Conservation (phyloP, 257 asterid species). For the Scutellaria minor region DNA sequence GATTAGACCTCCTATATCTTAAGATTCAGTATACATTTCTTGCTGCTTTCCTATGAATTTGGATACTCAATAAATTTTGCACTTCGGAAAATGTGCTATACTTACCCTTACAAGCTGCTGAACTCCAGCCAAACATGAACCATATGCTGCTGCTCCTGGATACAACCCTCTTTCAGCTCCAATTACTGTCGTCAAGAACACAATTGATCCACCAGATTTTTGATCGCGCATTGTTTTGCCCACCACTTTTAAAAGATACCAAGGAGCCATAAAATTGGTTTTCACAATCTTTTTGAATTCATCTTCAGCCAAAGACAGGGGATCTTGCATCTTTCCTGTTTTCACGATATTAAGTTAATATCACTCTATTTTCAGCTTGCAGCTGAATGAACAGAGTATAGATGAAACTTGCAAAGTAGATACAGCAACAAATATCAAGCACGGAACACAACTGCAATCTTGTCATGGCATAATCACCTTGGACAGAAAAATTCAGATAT, state of each 20-base stretch:
- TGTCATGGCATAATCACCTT: too few relatives aligned
- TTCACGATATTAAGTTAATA: conserved; percentile 27
- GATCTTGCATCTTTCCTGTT: conserved; percentile 90
- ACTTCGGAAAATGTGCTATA: conserved; percentile 2
- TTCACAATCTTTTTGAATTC: conserved; percentile 80
- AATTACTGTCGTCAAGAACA: conserved; percentile 68
- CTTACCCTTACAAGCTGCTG: conserved; percentile 92
- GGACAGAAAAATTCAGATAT: neutral
- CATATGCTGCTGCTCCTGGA: conserved; percentile 96
- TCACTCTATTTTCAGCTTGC: neutral
- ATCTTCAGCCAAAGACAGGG: conserved; percentile 60
- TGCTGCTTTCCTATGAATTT: neutral
- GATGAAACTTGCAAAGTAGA: neutral
- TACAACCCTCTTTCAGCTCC: conserved; percentile 94
- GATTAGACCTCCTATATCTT: neutral
- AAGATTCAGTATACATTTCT: neutral
- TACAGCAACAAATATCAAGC: neutral
- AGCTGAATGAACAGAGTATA: neutral
- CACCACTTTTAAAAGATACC: conserved; percentile 86
- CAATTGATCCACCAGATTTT: conserved; percentile 83
- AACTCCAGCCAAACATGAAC: conserved; percentile 88
- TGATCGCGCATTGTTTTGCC: conserved; percentile 76
- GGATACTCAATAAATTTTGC: neutral
- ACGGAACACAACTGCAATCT: neutral
- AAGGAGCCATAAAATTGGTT: conserved; percentile 73